Percentiles rank a stretch among this genome's conserved stretches.
phyloP scores from a whole-genome alignment of 2,329 filamentous ascomycete genomes.

The Gnomoniopsis sp. region DNA sequence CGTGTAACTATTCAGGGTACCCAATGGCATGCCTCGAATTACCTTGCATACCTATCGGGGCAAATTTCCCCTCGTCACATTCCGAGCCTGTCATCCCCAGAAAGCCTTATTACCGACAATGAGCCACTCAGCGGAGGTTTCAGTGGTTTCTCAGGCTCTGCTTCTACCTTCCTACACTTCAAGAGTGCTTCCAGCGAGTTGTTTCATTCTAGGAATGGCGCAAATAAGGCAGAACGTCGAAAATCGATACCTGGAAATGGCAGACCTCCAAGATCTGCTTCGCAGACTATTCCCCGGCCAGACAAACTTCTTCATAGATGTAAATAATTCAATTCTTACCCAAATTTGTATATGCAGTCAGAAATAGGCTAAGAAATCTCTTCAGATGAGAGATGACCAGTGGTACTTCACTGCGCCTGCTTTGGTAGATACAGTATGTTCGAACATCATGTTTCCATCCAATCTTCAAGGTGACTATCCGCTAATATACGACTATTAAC shows the following conservation, averaged over 20 bases:
- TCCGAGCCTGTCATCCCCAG: no score
- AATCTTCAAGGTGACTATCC: neutral
- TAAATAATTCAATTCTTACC: slow-evolving; percentile 8
- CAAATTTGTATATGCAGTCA: neutral
- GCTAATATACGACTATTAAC: neutral
- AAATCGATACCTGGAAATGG: slow-evolving; percentile 25
- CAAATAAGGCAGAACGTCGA: slow-evolving; percentile 23
- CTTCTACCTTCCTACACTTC: no score
- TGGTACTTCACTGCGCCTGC: slow-evolving; percentile 27
- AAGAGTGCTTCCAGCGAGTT: no score
- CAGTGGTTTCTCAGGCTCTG: no score
- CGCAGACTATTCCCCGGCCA: slow-evolving; percentile 24
- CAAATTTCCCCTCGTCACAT: no score
- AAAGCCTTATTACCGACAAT: no score
- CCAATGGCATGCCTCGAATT: no score
- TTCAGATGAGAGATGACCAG: slow-evolving; percentile 28
- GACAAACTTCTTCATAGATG: slow-evolving; percentile 27
- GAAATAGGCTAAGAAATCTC: neutral
- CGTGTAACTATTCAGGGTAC: no score
- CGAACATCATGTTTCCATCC: no score
- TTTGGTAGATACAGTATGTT: slow-evolving; percentile 21
- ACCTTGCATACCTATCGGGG: no score
- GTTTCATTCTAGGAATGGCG: no score
- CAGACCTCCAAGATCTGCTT: slow-evolving; percentile 24
- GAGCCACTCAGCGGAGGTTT: no score